Evolutionary conservation across 106 monocot genomes (phyloP).

Genomic region (Allium cepa): DNA sequence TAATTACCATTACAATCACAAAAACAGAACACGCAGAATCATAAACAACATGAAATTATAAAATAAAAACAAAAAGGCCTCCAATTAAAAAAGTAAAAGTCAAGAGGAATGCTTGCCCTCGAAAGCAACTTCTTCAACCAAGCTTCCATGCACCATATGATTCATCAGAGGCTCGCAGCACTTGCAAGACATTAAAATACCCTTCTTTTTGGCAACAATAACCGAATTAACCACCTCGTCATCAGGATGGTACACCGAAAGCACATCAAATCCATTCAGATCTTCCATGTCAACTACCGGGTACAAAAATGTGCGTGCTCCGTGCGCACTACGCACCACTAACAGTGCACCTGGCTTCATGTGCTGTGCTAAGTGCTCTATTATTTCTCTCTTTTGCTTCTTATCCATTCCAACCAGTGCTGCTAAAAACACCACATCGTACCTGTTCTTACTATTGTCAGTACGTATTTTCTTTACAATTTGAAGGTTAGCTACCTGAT

Average conservation of each 20-base stretch:
- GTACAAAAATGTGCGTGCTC: slow-evolving; percentile 78
- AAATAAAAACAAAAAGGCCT: too few species aligned
- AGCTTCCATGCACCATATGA: slow-evolving; percentile 18
- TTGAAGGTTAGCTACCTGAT: too few species aligned
- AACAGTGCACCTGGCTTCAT: slow-evolving; percentile 66
- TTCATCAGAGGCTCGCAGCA: slow-evolving; percentile 29
- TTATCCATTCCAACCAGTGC: slow-evolving; percentile 58
- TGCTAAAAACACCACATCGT: slow-evolving; percentile 74
- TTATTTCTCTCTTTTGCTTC: slow-evolving; percentile 45
- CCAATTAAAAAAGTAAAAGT: too few species aligned
- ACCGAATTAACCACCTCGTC: slow-evolving; percentile 97
- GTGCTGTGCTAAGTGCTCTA: slow-evolving; percentile 52
- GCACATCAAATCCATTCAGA: slow-evolving; percentile 52
- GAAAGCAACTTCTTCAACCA: slow-evolving; percentile 35
- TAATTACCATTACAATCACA: too few species aligned
- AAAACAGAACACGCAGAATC: too few species aligned
- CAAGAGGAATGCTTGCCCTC: not conserved
- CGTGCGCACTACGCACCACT: slow-evolving; percentile 71
- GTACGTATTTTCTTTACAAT: too few species aligned
- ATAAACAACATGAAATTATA: too few species aligned
- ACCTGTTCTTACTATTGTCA: slow-evolving; percentile 1
- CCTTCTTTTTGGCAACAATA: slow-evolving; percentile 48
- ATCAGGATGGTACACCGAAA: slow-evolving; percentile 51
- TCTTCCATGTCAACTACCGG: slow-evolving; percentile 60
- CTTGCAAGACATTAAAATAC: slow-evolving; percentile 31